Conservation (phyloP, 2,329 filamentous ascomycete genomes). For the Fusarium haematococcum region DNA sequence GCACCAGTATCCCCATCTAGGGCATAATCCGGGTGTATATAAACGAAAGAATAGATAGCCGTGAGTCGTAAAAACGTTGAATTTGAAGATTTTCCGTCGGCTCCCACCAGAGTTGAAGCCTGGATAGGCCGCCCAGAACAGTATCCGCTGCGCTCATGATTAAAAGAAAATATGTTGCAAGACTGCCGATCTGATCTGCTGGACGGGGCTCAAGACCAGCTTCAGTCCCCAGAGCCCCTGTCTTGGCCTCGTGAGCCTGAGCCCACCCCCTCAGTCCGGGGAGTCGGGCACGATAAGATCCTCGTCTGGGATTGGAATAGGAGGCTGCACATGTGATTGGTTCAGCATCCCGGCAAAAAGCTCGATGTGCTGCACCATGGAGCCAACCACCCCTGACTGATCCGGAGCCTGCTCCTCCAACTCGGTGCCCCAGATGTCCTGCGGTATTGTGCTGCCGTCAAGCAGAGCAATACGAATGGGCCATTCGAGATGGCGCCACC, state of each 20-base stretch:
- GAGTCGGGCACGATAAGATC: slow-evolving; percentile 48
- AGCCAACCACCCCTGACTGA: slow-evolving; percentile 50
- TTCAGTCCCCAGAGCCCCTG: slow-evolving; percentile 16
- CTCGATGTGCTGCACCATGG: slow-evolving; percentile 56
- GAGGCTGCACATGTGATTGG: slow-evolving; percentile 45
- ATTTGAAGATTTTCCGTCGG: not conserved
- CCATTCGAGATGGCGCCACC: slow-evolving; percentile 73
- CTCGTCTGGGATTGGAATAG: slow-evolving; percentile 48
- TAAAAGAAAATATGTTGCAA: slow-evolving; percentile 7
- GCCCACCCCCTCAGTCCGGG: slow-evolving; percentile 45
- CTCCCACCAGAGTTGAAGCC: not conserved
- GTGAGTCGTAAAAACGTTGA: not conserved
- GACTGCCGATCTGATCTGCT: not conserved
- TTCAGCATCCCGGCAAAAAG: slow-evolving; percentile 53
- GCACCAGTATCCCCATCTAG: not conserved
- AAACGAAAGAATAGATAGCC: not conserved
- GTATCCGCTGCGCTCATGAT: not conserved
- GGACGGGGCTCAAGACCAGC: slow-evolving; percentile 29
- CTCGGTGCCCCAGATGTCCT: slow-evolving; percentile 68
- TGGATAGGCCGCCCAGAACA: not conserved
- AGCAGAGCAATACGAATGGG: slow-evolving; percentile 69
- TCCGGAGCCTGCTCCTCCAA: slow-evolving; percentile 57
- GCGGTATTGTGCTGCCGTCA: slow-evolving; percentile 64
- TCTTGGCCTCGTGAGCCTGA: not conserved
- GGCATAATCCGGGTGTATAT: not conserved